Base-by-base conservation (phyloP, 257 asterid species). In the Solanum tacnaense region DNA sequence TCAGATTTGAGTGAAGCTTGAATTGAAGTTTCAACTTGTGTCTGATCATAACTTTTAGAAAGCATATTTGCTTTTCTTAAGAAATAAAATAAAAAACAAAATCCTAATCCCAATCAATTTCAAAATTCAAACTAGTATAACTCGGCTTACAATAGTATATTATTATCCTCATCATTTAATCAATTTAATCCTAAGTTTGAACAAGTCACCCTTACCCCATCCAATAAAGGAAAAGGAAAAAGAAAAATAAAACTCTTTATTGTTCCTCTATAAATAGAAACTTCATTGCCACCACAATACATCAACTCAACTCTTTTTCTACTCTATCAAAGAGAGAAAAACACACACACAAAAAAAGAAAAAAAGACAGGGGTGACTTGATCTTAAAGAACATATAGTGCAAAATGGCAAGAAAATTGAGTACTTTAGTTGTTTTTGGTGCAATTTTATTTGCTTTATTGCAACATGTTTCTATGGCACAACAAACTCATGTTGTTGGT, bases 401-500 rank as follows among this genome's bases (percentile, higher is more conserved):
- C 44, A 87, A 90, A 39, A 94, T 94, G 97, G 91, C 88, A 75
- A 87, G 88, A 49, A 93, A 87, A 60, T 85, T 91, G 38, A 90
- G 86, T 74, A 9, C 5, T 11, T 16, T 92, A 41, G 65, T 84
- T 36, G 32, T 90, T 35, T 78, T 91, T 36, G 71, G 83, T n/a
- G 87, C 92, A 73, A 62, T 62, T 62, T 62, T 94, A 62, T 81
- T 89, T 84, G 93, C 93, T 75, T 87, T 92, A 12, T 31, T 91
- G 86, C 85, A 87, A 86, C 87, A 88, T 44, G 87, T 87, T 46
- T 89, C 98, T 15, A 83, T 68, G 0, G 98, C 96, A 32, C 98
- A 95, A 88, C 94, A 91, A 39, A 93, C 96, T 32, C 95, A 96
- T 39, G 89, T 91, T 7, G 98, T 95, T 7, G 99, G 98, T 3